Base-by-base conservation (phyloP, 1,284 basidiomycete genomes). In the Gomphus sp. region DNA sequence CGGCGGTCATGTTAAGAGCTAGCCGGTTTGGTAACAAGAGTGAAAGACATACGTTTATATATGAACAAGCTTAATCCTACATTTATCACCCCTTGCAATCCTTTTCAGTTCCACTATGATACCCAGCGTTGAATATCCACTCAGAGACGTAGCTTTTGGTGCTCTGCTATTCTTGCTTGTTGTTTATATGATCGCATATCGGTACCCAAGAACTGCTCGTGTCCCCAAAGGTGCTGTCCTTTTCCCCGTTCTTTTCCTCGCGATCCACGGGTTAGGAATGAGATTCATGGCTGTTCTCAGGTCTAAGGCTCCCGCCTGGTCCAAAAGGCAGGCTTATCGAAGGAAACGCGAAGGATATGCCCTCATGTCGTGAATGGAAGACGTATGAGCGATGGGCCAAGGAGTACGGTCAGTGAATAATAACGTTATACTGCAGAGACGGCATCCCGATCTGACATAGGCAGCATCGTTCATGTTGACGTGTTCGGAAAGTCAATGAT, bases 281-380 rank as follows among this genome's bases (percentile, higher is more conserved):
- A 22, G 22, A 22, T 22, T 22, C 22, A 22, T 22, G 22, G 22
- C 22, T 22, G 22, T 43, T 14, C 34, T 43, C 52, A 55, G 53
- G 53, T n/a, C 25, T 45, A 25, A 52, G 52, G 22, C 56, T 73
- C 34, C 76, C 76, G n/a, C 76, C 76, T 8, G 76, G 77, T 22
- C 77, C 77, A 3, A 69, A 61, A 56, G 69, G 69, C 22, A 66
- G 66, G 41, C 76, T 76, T 3, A 45, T 78, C n/a, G 67, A 78
- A 28, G 77, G 73, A 18, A 78, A 77, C 62, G 61, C 75, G 2
- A 64, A 77, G 7, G 72, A 78, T 60, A 72, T 78, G 68, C 76
- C 76, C 16, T 64, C 66, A 6, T 62, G 62, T 6, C 66, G 72
- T 14, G 67, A 72, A 47, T 79, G 76, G 76, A 58, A 71, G 14